Percentiles rank a stretch among this genome's conserved stretches.
Conservation (phyloP, 805 yeast species). For the Saccharomycopsis selenospora region DNA sequence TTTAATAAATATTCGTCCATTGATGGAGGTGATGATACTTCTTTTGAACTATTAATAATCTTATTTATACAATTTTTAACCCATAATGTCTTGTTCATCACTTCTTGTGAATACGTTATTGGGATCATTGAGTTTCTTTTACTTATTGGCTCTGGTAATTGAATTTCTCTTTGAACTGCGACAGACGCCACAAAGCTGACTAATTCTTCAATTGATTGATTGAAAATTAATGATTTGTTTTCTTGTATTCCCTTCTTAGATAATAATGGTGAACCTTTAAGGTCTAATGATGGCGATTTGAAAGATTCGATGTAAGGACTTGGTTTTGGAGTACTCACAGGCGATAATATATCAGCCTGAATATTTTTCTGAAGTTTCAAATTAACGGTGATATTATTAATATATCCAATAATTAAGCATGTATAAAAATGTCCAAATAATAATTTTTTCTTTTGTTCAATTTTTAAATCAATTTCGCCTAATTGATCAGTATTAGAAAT, state of each 20-base stretch:
- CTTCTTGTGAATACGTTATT: conserved; percentile 7
- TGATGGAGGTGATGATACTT: neutral
- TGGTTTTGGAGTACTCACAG: conserved; percentile 10
- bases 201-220: conserved; percentile 19
- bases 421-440: conserved; percentile 20
- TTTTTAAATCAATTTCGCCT: conserved; percentile 1
- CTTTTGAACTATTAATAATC: conserved; percentile 7
- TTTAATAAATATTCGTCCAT: conserved; percentile 1
- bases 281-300: conserved; percentile 8
- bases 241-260: conserved; percentile 5
- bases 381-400: conserved; percentile 19
- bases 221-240: conserved; percentile 17
- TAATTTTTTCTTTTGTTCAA: conserved; percentile 10
- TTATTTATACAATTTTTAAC: conserved; percentile 18
- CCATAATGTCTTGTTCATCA: conserved; percentile 16
- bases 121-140: conserved; percentile 13
- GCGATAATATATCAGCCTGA: conserved; percentile 8
- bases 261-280: neutral
- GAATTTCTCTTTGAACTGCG: conserved; percentile 18
- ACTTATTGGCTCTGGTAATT: conserved; percentile 15
- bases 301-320: conserved; percentile 9
- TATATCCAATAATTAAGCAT: conserved; percentile 20
- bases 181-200: conserved; percentile 17
- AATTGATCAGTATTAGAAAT: conserved; percentile 6
- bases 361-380: conserved; percentile 20